Evolutionary conservation across 768 basidiomycete genomes (phyloP).

Genomic region (Boletus rufocinnamomeus): DNA sequence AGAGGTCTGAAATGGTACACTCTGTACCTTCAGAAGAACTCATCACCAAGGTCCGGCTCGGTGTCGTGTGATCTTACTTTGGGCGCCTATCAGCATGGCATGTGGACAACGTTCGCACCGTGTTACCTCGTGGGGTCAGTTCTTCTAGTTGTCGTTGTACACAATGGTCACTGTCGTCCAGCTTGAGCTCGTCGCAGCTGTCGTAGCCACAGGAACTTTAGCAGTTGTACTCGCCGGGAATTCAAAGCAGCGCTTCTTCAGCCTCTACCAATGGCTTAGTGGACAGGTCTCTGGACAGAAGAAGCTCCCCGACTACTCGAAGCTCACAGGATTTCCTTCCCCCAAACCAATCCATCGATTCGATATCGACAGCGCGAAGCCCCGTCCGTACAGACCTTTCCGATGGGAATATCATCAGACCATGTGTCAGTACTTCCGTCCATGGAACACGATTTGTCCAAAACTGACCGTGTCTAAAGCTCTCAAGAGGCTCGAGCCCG

Average conservation of each 20-base stretch:
- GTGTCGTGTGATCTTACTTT: not conserved
- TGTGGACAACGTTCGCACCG: not conserved
- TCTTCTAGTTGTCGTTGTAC: not conserved
- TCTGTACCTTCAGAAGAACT: not conserved
- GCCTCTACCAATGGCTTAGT: conserved; percentile 10
- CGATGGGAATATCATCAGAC: conserved; percentile 58
- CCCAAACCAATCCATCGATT: conserved; percentile 46
- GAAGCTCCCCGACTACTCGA: conserved; percentile 41
- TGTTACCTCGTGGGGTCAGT: not conserved
- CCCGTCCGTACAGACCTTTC: conserved; percentile 57
- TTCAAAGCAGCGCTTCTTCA: not conserved
- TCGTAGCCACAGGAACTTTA: conserved; percentile 9
- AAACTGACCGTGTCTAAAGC: conserved; percentile 29
- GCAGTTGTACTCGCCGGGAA: not conserved
- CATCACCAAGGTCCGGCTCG: not conserved
- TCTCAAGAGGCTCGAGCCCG: conserved; percentile 49
- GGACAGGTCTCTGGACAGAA: conserved; percentile 8
- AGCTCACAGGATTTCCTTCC: conserved; percentile 45
- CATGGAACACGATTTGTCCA: not conserved
- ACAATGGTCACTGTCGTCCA: conserved; percentile 12
- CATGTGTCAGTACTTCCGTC: conserved; percentile 45
- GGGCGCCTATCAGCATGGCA: no score
- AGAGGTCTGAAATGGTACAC: not conserved
- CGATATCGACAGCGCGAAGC: conserved; percentile 42
- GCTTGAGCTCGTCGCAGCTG: not conserved